Percentiles rank a stretch among this genome's conserved stretches.
These are phyloP conservation scores for Gamsiella multidivaricata DNA, from an alignment of 192 early-diverging fungal genomes.

Conservation along the genomic window DNA sequence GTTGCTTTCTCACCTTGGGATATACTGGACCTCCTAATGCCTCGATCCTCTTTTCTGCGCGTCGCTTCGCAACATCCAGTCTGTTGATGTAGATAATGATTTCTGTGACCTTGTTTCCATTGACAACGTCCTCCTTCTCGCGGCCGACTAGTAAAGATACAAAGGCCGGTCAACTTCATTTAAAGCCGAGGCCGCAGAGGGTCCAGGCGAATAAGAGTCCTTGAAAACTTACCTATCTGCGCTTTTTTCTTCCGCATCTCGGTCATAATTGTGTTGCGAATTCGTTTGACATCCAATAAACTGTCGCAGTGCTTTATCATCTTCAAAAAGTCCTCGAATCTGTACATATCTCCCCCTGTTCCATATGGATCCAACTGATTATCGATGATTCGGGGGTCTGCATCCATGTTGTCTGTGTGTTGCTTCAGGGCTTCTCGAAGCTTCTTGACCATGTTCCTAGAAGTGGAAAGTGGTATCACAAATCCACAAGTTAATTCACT, in stretches of 20 bases:
- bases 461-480: neutral
- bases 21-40: slow-evolving; percentile 61
- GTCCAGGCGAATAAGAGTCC: no score
- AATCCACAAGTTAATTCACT: no score
- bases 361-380: slow-evolving; percentile 16
- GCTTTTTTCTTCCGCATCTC: slow-evolving; percentile 78
- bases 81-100: slow-evolving; percentile 80
- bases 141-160: slow-evolving; percentile 62
- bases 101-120: slow-evolving; percentile 80
- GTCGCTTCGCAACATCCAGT: slow-evolving; percentile 75
- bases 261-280: slow-evolving; percentile 76
- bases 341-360: slow-evolving; percentile 42
- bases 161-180: neutral
- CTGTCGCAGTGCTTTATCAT: slow-evolving; percentile 76
- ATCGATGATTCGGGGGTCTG: slow-evolving; percentile 6
- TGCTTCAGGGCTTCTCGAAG: slow-evolving; percentile 73
- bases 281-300: slow-evolving; percentile 67
- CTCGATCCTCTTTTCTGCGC: slow-evolving; percentile 79
- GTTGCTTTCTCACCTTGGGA: slow-evolving; percentile 54
- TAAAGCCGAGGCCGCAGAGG: neutral
- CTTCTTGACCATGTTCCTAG: slow-evolving; percentile 76
- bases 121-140: slow-evolving; percentile 79
- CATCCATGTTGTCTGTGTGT: slow-evolving; percentile 65
- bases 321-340: slow-evolving; percentile 82
- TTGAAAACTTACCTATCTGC: slow-evolving; percentile 62